Evolutionary conservation across 208 protist genomes (phyloP).

Genomic region (Trichomonas gallinae): DNA sequence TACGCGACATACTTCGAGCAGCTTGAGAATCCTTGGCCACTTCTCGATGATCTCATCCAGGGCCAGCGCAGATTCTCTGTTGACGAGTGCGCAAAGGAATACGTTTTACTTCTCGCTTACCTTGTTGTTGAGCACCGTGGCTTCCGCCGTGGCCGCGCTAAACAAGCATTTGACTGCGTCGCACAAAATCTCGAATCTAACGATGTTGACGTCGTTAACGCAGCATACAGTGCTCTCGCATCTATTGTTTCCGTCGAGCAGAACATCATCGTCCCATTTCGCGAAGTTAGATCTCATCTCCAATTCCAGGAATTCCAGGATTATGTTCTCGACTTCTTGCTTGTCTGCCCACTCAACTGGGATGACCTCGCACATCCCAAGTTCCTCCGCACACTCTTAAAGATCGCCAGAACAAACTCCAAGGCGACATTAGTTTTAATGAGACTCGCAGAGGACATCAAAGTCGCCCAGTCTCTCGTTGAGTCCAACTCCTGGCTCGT

Average conservation of each 20-base stretch:
- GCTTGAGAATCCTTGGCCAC: neutral
- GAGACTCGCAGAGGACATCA: neutral
- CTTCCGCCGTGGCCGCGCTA: neutral
- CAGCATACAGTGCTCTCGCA: neutral
- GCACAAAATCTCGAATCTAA: neutral
- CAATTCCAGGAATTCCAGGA: neutral
- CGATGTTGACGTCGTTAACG: neutral
- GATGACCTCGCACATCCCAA: neutral
- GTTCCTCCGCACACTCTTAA: neutral
- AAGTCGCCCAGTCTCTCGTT: neutral
- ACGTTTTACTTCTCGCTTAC: neutral
- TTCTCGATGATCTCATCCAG: neutral
- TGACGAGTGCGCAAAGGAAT: neutral
- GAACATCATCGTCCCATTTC: neutral
- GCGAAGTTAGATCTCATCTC: neutral
- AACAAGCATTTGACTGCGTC: neutral
- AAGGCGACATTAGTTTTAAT: neutral
- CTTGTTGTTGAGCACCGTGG: neutral
- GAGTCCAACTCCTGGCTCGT: neutral
- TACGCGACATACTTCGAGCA: neutral
- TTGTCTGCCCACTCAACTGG: neutral
- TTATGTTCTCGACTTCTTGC: neutral
- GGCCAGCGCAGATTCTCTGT: neutral
- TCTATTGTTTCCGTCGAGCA: neutral
- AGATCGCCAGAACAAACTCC: neutral